Base-by-base conservation (phyloP, 148 eudicot genomes). In the Vaccinium myrtillus region DNA sequence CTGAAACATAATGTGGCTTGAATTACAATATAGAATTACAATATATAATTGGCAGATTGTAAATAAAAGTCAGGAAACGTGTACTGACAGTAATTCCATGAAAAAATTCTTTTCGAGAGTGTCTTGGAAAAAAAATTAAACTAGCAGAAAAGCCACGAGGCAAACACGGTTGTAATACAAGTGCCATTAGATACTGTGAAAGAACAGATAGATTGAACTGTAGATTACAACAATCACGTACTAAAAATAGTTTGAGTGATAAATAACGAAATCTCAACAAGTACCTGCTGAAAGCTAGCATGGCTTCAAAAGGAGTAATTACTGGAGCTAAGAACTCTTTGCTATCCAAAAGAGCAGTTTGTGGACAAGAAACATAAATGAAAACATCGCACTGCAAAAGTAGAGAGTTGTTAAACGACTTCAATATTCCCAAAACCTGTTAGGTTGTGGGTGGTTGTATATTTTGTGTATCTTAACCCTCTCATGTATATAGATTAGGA, bases 271-370 rank as follows among this genome's bases (percentile, higher is more conserved):
- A 53, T 49, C 14, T 18, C 15, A 27, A 74, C 21, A 53, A 43
- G 58, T 89, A 96, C 98, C 99, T 94, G 88, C 56, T 89, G 86
- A 93, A 94, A 79, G 99, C 99, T 75, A 96, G 87, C 80, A 89
- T 88, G 54, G 99, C 99, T 86, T 94, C 99, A 36, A 90, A 96
- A 54, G 99, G 99, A 82, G 99, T 94, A 88, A 96, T 96, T 86
- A 96, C 89, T 77, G 99, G 99, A 87, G 99, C 95, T 83, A 96
- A 87, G 89, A 93, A 96, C 88, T 96, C 99, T 87, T 96, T 93
- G 93, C 99, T 94, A 89, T 96, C 99, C 94, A 93, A 81, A 71
- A 96, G 92, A 80, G 99, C 94, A 83, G 99, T 93, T 94, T 96
- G 97, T 6, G 98, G 90, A 88, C 99, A 96, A 63, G 97, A 96